A percentile compares a stretch with the other conserved stretches of the same genome.
Conservation (phyloP, 179 eudicot genomes). For the Heliamphora pulchella region DNA sequence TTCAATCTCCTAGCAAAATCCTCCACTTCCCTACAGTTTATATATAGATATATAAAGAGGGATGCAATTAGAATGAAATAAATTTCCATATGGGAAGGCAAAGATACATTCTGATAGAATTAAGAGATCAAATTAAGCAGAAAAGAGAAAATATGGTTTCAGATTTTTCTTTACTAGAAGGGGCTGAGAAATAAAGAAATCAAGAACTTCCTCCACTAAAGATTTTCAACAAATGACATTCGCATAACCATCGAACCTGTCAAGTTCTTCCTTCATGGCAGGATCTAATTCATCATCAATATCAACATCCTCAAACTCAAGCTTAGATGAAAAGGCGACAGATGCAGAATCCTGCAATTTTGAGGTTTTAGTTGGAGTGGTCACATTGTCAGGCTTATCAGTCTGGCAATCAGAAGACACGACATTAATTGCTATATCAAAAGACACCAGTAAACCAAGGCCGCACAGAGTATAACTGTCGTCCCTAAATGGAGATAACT, state of each 20-base stretch:
- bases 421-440: slow-evolving; percentile 24
- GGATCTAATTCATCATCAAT: slow-evolving; percentile 54
- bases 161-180: background rate
- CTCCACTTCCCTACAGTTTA: slow-evolving; percentile 49
- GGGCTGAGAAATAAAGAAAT: background rate
- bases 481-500: background rate
- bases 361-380: slow-evolving; percentile 27
- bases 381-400: slow-evolving; percentile 21
- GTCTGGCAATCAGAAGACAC: slow-evolving; percentile 25
- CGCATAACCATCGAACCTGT: slow-evolving; percentile 43
- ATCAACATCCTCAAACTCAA: slow-evolving; percentile 38
- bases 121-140: background rate
- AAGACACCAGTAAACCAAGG: slow-evolving; percentile 12
- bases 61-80: background rate
- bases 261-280: slow-evolving; percentile 72
- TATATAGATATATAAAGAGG: background rate
- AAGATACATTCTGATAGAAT: background rate
- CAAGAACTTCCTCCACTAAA: background rate
- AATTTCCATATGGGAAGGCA: background rate
- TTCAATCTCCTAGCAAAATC: slow-evolving; percentile 67
- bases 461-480: background rate
- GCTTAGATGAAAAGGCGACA: slow-evolving; percentile 33
- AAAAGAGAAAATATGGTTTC: background rate
- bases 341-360: slow-evolving; percentile 32
- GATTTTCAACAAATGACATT: background rate